phyloP scores from a whole-genome alignment of 805 yeast species.

The Sugiyamaella boreocaroliniensis region DNA sequence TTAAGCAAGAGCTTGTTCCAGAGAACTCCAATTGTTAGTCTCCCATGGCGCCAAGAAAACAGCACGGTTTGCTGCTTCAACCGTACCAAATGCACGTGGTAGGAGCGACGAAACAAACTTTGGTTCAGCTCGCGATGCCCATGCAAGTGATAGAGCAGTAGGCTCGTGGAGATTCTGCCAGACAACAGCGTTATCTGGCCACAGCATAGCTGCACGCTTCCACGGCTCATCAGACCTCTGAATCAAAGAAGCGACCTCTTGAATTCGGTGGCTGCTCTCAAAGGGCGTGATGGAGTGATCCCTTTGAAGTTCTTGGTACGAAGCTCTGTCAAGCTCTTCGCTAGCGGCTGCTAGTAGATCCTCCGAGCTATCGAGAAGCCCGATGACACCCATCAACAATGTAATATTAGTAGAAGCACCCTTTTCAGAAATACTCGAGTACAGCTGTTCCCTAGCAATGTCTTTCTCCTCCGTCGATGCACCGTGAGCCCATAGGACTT shows the following conservation, averaged over 20 bases:
- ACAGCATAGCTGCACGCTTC: slow-evolving; percentile 65
- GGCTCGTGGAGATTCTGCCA: slow-evolving; percentile 61
- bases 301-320: slow-evolving; percentile 37
- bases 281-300: slow-evolving; percentile 20
- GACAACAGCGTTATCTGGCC: slow-evolving; percentile 60
- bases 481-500: slow-evolving; percentile 71
- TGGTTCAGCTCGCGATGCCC: slow-evolving; percentile 25
- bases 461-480: slow-evolving; percentile 63
- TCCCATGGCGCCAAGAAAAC: slow-evolving; percentile 56
- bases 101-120: slow-evolving; percentile 43
- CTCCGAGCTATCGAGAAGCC: slow-evolving; percentile 54
- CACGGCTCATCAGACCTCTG: slow-evolving; percentile 43
- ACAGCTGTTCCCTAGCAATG: slow-evolving; percentile 80
- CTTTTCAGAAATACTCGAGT: slow-evolving; percentile 50
- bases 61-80: slow-evolving; percentile 60
- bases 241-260: slow-evolving; percentile 50
- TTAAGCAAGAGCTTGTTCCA: slow-evolving; percentile 2
- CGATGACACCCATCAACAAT: slow-evolving; percentile 71
- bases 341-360: slow-evolving; percentile 49
- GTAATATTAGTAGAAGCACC: slow-evolving; percentile 67
- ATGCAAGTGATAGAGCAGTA: slow-evolving; percentile 55
- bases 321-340: slow-evolving; percentile 54
- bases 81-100: slow-evolving; percentile 38
- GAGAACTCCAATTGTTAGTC: slow-evolving; percentile 28
- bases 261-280: slow-evolving; percentile 52